phyloP scores from a whole-genome alignment of 75 land plant species.

The Selaginella moellendorffii region DNA sequence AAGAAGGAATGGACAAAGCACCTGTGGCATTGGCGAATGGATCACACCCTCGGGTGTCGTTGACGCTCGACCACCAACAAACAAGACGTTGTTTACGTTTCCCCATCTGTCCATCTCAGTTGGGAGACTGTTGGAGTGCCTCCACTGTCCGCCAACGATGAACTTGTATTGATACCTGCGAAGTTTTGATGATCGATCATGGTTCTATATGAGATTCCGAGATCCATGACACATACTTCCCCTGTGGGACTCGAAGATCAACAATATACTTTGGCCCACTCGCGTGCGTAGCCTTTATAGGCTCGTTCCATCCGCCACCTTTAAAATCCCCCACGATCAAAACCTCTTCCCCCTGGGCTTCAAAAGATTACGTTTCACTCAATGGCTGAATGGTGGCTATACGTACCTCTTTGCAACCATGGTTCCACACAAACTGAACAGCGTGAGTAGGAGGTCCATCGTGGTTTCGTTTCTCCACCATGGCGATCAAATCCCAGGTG shows the following conservation, averaged over 20 bases:
- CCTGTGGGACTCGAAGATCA: conserved; percentile 70
- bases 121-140: conserved; percentile 68
- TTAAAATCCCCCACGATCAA: conserved; percentile 77
- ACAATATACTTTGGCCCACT: conserved; percentile 64
- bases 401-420: conserved; percentile 62
- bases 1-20: too few species aligned
- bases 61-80: conserved; percentile 59
- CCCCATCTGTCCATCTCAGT: conserved; percentile 69
- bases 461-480: conserved; percentile 67
- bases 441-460: conserved; percentile 89
- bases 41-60: conserved; percentile 18
- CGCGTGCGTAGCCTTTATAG: conserved; percentile 55
- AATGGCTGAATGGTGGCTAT: background rate
- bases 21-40: conserved; percentile 43
- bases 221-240: conserved; percentile 53
- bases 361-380: too few species aligned
- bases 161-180: conserved; percentile 78
- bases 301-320: conserved; percentile 66
- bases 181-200: background rate
- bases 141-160: conserved; percentile 77
- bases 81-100: conserved; percentile 73
- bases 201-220: background rate
- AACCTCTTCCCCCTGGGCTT: conserved; percentile 90
- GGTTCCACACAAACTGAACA: conserved; percentile 82
- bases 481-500: conserved; percentile 92